Base-by-base conservation (phyloP, 2,329 filamentous ascomycete species). In the Teratosphaeria zuluensis region DNA sequence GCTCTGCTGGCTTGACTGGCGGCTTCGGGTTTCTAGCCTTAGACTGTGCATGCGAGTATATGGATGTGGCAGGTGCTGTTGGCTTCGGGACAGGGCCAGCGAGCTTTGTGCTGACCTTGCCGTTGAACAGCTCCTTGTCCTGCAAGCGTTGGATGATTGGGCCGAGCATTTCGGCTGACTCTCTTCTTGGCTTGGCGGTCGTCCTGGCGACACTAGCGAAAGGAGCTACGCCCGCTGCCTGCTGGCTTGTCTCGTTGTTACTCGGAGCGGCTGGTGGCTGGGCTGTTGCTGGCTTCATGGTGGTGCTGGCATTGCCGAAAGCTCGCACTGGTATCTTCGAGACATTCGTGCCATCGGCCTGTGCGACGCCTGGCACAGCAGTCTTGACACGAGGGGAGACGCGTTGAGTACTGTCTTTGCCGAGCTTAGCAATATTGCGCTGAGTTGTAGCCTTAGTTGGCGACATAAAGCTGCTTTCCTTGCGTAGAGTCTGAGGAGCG, bases 401-500 rank as follows among this genome's bases (percentile, higher is more conserved):
- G 6, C 54, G 59, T 55, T 59, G 57, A 8, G 51, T 21, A 21
- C 53, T 53, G 2, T 57, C 55, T 14, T 59, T 33, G 24, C 58
- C 55, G n/a, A 66, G 61, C 3, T 63, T 70, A 4, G 64, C 66
- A 51, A 65, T 59, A 14, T 57, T 61, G n/a, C 67, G 67, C 32
- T 63, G 67, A 21, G 64, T 64, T 2, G 67, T 63, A 3, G 68
- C 67, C 32, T 65, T 66, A 4, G 69, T 71, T 3, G 69, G 68
- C 24, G 67, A 66, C 68, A 69, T 70, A 59, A 68, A 70, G 4
- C 66, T 67, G 61, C 63, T 67, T 19, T 59, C 61, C 62, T 69
- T 68, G 61, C 70, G 70, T 21, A 62, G 64, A 3, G 65, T 31
- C 11, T 55, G 55, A 16, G 31, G 32, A 31, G 38, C 42, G 16